Conservation (phyloP, 2,329 filamentous ascomycete genomes). For the Phoma sp. region DNA sequence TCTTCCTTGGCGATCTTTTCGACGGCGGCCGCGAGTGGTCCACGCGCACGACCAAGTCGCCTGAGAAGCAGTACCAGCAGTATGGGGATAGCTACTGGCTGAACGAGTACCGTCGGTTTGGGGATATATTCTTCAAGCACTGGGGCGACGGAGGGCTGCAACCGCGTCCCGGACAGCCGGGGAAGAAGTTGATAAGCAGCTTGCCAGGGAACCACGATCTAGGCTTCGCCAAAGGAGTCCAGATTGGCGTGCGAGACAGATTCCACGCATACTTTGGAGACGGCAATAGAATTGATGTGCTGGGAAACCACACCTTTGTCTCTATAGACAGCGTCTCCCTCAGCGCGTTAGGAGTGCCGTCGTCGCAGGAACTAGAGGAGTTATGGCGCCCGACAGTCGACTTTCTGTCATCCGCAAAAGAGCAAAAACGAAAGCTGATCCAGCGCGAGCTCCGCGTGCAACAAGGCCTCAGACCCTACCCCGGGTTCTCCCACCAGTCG, state of each 20-base stretch:
- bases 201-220: slow-evolving; percentile 95
- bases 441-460: slow-evolving; percentile 72
- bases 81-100: slow-evolving; percentile 88
- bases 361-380: slow-evolving; percentile 59
- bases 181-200: slow-evolving; percentile 81
- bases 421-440: slow-evolving; percentile 71
- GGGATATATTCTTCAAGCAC: slow-evolving; percentile 79
- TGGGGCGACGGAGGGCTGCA: slow-evolving; percentile 67
- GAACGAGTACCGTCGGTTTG: slow-evolving; percentile 84
- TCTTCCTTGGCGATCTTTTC: slow-evolving; percentile 94
- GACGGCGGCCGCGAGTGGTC: slow-evolving; percentile 97
- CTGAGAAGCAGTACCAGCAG: slow-evolving; percentile 73
- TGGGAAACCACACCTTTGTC: slow-evolving; percentile 95
- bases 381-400: slow-evolving; percentile 80
- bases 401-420: slow-evolving; percentile 74
- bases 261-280: slow-evolving; percentile 92
- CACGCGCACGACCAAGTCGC: slow-evolving; percentile 61
- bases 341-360: slow-evolving; percentile 70
- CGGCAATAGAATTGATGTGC: slow-evolving; percentile 86
- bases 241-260: slow-evolving; percentile 78
- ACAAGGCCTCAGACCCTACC: slow-evolving; percentile 65
- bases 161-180: slow-evolving; percentile 66
- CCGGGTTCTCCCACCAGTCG: slow-evolving; percentile 65
- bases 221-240: slow-evolving; percentile 86
- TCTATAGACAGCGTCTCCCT: slow-evolving; percentile 89